Evolutionary conservation across 495 filamentous ascomycete genomes (phyloP), one percentile per base, ranked within the genome.

Genomic region (Xylaria grammica): DNA sequence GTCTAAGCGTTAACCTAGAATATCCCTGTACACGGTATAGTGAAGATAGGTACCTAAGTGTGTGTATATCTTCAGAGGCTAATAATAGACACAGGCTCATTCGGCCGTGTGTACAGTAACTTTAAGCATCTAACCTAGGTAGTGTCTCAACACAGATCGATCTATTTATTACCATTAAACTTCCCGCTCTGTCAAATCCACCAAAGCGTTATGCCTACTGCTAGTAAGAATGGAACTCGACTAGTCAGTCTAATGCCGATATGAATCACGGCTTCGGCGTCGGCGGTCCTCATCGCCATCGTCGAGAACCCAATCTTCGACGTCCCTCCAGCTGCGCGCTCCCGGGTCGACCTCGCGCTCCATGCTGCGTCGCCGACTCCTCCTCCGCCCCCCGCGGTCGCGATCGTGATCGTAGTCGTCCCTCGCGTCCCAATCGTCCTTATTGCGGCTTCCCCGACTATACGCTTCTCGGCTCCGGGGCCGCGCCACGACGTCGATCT

Each of bases 251-350:
- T 52, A 74, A 51, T 72, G 66, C 11, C 69, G 69, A 57, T 74
- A 72, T 44, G 70, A 63, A 9, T 69, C 68, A 4, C 51, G 50
- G 49, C 49, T 67, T 20, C 60, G 65, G 8, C 27, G 63, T 53
- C 60, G 59, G 20, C 65, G n/a, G 3, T 24, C 54, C 50, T 68
- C 65, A n/a, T 67, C 62, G 48, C 63, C 61, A 0, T 67, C 69
- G 22, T 70, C 65, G 38, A 67, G 45, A 15, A 74, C n/a, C 72
- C 72, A 74, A 53, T 74, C 72, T 55, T 74, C 72, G 19, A 74
- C 72, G 40, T 67, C 70, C 59, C 40, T 70, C 72, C 72, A 74
- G 26, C 72, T 74, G 4, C 67, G 63, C n/a, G 67, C 65, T 4
- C 68, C 67, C 0, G 62, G 65, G 38, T 72, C 72, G 27, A 68